These are phyloP conservation scores for Boletus coccyginus DNA, from an alignment of 768 basidiomycete genomes.

Conservation along the genomic window DNA sequence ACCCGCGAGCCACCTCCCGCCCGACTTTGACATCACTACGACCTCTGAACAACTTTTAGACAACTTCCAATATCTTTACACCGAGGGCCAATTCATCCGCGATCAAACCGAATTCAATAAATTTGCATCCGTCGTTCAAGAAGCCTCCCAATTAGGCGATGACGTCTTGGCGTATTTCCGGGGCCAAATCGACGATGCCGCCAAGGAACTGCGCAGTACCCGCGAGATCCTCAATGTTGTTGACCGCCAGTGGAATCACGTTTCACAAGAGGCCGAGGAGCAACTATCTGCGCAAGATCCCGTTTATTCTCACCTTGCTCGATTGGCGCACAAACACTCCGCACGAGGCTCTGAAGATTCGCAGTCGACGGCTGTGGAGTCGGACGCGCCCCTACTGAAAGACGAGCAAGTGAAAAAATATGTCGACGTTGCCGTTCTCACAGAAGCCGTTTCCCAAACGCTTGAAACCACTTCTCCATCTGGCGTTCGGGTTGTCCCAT, in stretches of 20 bases:
- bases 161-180: conserved; percentile 51
- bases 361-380: conserved; percentile 48
- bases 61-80: conserved; percentile 51
- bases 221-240: conserved; percentile 45
- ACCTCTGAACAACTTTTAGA: conserved; percentile 49
- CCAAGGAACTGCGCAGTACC: conserved; percentile 47
- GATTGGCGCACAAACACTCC: conserved; percentile 31
- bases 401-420: conserved; percentile 17
- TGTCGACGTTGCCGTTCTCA: conserved; percentile 19
- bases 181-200: conserved; percentile 49
- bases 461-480: conserved; percentile 20
- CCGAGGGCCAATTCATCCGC: conserved; percentile 37
- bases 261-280: conserved; percentile 44
- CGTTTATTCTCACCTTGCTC: conserved; percentile 5
- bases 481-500: conserved; percentile 32
- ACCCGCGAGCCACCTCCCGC: conserved; percentile 35
- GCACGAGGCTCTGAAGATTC: conserved; percentile 70
- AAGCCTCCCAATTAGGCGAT: conserved; percentile 46
- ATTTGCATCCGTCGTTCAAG: conserved; percentile 45
- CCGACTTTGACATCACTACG: conserved; percentile 45
- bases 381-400: conserved; percentile 14
- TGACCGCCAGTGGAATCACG: conserved; percentile 41
- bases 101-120: conserved; percentile 39
- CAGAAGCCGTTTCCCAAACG: conserved; percentile 12
- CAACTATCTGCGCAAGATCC: conserved; percentile 29